Conservation (phyloP, 2,329 filamentous ascomycete genomes). For the Sporothrix euskadiensis region DNA sequence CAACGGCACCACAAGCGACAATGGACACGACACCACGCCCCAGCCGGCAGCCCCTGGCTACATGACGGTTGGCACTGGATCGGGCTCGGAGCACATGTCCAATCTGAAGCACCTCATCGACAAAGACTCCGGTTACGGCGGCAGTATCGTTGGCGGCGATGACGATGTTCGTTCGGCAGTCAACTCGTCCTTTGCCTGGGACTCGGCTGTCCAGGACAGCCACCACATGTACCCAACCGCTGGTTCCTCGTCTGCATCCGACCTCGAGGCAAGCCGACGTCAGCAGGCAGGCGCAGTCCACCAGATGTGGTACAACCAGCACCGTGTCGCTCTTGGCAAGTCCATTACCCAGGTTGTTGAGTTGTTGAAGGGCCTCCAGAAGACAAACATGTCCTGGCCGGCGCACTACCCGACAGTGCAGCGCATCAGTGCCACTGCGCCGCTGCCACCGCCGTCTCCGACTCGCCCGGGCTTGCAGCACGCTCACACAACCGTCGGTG, state of each 20-base stretch:
- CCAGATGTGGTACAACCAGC: constrained; percentile 93
- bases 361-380: constrained; percentile 74
- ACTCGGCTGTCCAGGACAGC: constrained; percentile 50
- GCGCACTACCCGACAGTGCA: constrained; percentile 90
- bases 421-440: constrained; percentile 50
- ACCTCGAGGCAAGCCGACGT: constrained; percentile 63
- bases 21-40: constrained; percentile 34
- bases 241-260: constrained; percentile 30
- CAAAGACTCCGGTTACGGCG: constrained; percentile 87
- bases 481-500: constrained; percentile 60
- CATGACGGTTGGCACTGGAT: constrained; percentile 84
- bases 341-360: constrained; percentile 87
- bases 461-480: constrained; percentile 64
- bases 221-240: constrained; percentile 47
- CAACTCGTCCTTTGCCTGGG: constrained; percentile 45
- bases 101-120: constrained; percentile 80
- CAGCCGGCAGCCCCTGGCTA: constrained; percentile 49
- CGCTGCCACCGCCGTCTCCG: constrained; percentile 47
- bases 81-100: constrained; percentile 76
- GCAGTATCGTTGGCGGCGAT: constrained; percentile 69
- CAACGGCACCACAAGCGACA: constrained; percentile 36
- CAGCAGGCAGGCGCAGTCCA: constrained; percentile 80
- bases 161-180: constrained; percentile 27
- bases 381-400: constrained; percentile 90
- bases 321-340: constrained; percentile 80